phyloP scores from a whole-genome alignment of 1,284 basidiomycete species.

The Ustilago sp. region DNA sequence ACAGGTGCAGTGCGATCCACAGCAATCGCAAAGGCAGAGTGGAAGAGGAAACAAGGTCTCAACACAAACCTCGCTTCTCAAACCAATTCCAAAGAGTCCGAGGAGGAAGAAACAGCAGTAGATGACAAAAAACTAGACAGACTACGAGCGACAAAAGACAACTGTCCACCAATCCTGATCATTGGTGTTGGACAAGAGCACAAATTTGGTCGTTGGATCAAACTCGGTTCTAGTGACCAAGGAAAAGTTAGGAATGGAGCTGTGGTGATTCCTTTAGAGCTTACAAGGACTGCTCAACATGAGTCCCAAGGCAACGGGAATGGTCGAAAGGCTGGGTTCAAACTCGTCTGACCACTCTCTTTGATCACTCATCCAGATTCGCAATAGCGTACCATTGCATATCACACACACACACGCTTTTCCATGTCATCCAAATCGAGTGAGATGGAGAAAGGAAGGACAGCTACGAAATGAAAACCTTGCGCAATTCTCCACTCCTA shows the following conservation, averaged over 20 bases:
- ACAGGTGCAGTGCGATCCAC: neutral
- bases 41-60: conserved; percentile 36
- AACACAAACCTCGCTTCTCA: conserved; percentile 4
- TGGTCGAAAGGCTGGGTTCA: conserved; percentile 2
- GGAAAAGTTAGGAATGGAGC: conserved; percentile 82
- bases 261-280: conserved; percentile 73
- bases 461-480: conserved; percentile 70
- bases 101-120: neutral
- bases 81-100: neutral
- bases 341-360: conserved; percentile 1
- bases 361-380: neutral
- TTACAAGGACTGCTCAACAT: neutral
- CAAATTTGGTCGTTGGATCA: conserved; percentile 87
- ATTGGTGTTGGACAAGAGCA: conserved; percentile 88
- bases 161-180: conserved; percentile 74
- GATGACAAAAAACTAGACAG: conserved; percentile 1
- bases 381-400: neutral
- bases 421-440: neutral
- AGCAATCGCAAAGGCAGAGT: conserved; percentile 21
- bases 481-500: conserved; percentile 78
- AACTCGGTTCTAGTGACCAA: conserved; percentile 67
- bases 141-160: conserved; percentile 42
- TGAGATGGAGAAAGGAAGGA: no score
- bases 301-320: neutral
- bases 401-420: neutral